Base-by-base conservation (phyloP, 2,329 filamentous ascomycete genomes). In the Hypoxylon sp. region DNA sequence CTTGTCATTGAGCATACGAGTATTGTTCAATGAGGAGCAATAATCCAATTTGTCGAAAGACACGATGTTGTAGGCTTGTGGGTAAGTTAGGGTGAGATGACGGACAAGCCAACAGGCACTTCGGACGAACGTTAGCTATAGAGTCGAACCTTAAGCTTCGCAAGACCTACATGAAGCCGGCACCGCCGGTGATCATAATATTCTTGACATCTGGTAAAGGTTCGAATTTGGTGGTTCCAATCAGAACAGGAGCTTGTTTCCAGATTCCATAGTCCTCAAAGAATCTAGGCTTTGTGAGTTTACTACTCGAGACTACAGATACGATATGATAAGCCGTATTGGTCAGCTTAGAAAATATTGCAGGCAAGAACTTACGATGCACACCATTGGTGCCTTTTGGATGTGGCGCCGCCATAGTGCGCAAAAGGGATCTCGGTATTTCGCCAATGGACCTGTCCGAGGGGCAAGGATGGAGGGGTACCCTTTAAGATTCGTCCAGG, bases 41-140 rank as follows among this genome's bases (percentile, higher is more conserved):
- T 94, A 93, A 78, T 95, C 92, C 65, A 95, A 85, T 80, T 94
- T 95, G 81, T 96, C 93, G 75, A 94, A 93, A 34, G 91, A 94
- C 55, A 95, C 84, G 69, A 95, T 87, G 75, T 92, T 92, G 84
- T 96, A 96, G 69, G 87, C 84, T 43, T 89, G 78, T 2, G 90
- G 87, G 76, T 95, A 95, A 34, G 90, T 93, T 63, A 92, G 80
- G 10, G 89, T 89, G 57, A 96, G 84, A 80, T 95, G 92, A 67
- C 93, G 90, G 68, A 93, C 91, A 38, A 95, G 86, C 93, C 93
- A 95, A 78, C 91, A 94, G 58, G 91, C 92, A 79, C 91, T 94
- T 75, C 55, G 70, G 48, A 61, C 55, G 50, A 46, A 58, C 7
- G 49, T 77, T 60, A 78, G 74, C 69, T 30, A 32, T 32, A 59